Percentiles rank a stretch among this genome's conserved stretches.
Conservation (phyloP, 2,329 filamentous ascomycete genomes). For the Hymenoscyphus fructigenus region DNA sequence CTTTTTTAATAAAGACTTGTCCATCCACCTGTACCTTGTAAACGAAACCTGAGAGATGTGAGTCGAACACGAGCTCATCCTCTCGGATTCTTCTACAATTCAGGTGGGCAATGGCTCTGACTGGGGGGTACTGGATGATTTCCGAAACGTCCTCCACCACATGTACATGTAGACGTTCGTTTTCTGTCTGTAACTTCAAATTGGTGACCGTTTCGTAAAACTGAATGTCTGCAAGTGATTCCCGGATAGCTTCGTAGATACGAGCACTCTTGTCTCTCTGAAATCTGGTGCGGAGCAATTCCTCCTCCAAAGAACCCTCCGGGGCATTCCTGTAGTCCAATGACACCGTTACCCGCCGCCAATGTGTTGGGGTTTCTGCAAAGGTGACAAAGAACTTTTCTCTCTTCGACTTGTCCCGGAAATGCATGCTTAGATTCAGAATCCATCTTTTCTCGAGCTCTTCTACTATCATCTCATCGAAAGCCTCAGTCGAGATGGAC, state of each 20-base stretch:
- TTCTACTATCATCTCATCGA: slow-evolving; percentile 67
- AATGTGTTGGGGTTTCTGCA: slow-evolving; percentile 73
- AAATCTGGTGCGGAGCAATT: slow-evolving; percentile 73
- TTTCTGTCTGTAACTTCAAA: slow-evolving; percentile 84
- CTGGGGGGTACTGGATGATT: slow-evolving; percentile 81
- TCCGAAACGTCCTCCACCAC: slow-evolving; percentile 92
- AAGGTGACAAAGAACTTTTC: slow-evolving; percentile 99
- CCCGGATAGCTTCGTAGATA: slow-evolving; percentile 92
- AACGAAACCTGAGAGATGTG: slow-evolving; percentile 94
- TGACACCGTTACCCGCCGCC: slow-evolving; percentile 89
- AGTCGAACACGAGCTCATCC: slow-evolving; percentile 76
- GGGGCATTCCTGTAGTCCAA: slow-evolving; percentile 85
- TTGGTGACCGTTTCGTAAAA: slow-evolving; percentile 97
- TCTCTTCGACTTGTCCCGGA: slow-evolving; percentile 84
- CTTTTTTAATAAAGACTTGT: slow-evolving; percentile 85
- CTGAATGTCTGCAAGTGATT: slow-evolving; percentile 88
- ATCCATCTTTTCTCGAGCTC: slow-evolving; percentile 93
- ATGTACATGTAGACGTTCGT: slow-evolving; percentile 88
- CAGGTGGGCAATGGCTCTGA: slow-evolving; percentile 73
- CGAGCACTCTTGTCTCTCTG: slow-evolving; percentile 90
- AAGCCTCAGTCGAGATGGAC: slow-evolving; percentile 38
- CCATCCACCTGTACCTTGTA: slow-evolving; percentile 81
- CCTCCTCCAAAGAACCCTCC: slow-evolving; percentile 79
- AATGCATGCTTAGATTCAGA: slow-evolving; percentile 97
- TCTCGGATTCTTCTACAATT: slow-evolving; percentile 65